Percentiles rank a stretch among this genome's conserved stretches.
These are phyloP conservation scores for Sporothrix dimorphospora DNA, from an alignment of 2,329 filamentous ascomycete genomes.

Conservation along the genomic window DNA sequence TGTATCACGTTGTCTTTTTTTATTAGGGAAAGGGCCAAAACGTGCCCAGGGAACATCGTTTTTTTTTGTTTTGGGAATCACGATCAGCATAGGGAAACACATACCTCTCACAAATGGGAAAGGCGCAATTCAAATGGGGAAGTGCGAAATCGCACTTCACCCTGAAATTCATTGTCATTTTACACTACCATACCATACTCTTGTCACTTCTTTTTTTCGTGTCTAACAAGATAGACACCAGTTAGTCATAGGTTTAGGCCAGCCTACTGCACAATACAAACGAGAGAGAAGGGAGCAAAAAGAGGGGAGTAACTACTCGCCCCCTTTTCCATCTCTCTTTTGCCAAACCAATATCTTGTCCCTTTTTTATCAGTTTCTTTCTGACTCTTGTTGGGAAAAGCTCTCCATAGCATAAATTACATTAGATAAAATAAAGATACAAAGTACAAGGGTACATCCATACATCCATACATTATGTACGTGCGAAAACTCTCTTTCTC, in stretches of 20 bases:
- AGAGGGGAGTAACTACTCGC: not conserved
- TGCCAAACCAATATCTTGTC: not conserved
- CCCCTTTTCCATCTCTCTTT: not conserved
- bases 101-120: slow-evolving; percentile 3
- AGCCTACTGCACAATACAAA: slow-evolving; percentile 4
- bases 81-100: slow-evolving; percentile 21
- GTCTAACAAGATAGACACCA: not conserved
- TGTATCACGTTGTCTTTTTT: slow-evolving; percentile 18
- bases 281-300: not conserved
- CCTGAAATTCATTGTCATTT: slow-evolving; percentile 11
- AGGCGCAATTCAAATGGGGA: slow-evolving; percentile 20
- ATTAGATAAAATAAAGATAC: not conserved
- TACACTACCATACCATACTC: not conserved
- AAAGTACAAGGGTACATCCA: no score
- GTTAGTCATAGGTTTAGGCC: slow-evolving; percentile 1
- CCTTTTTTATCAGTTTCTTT: not conserved
- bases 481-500: not conserved
- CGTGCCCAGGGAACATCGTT: not conserved
- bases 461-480: no score
- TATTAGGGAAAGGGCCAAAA: slow-evolving; percentile 9
- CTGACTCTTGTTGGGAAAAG: not conserved
- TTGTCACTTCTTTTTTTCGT: not conserved
- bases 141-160: no score
- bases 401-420: not conserved
- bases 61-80: slow-evolving; percentile 13